Conservation (phyloP, 2,329 filamentous ascomycete species). For the Phyllosticta capitalensis region DNA sequence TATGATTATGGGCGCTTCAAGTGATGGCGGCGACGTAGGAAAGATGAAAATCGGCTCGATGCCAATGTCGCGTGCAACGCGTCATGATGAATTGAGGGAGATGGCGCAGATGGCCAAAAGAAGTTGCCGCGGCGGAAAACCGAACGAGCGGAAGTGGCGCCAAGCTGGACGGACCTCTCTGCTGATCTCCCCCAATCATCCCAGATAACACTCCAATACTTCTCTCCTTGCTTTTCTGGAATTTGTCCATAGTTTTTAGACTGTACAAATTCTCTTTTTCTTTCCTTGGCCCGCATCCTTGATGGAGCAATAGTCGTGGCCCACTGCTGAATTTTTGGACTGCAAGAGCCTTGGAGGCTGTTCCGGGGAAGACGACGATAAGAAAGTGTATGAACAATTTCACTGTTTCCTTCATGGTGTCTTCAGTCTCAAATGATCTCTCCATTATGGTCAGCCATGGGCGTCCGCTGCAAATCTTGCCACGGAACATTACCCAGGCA, state of each 20-base stretch:
- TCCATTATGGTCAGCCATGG: not conserved
- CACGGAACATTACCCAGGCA: not conserved
- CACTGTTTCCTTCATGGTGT: not conserved
- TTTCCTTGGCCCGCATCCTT: not conserved
- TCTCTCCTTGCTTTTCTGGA: not conserved
- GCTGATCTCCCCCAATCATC: slow-evolving; percentile 3
- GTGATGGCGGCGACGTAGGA: not conserved
- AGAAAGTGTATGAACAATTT: not conserved
- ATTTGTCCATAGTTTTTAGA: not conserved
- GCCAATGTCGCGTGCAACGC: not conserved
- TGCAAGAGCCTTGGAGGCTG: not conserved
- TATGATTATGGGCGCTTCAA: not conserved
- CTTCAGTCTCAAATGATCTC: not conserved
- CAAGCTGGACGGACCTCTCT: not conserved
- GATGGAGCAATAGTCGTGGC: not conserved
- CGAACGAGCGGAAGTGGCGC: not conserved
- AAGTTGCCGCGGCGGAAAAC: not conserved
- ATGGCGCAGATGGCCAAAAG: slow-evolving; percentile 3
- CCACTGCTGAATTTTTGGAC: not conserved
- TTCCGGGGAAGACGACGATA: not conserved
- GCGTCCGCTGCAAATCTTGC: no score
- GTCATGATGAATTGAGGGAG: not conserved
- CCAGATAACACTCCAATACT: not conserved
- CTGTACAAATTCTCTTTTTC: not conserved
- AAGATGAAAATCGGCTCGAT: not conserved